Base-by-base conservation (phyloP, 2,329 filamentous ascomycete genomes). In the Pseudocercospora pini-densiflorae region DNA sequence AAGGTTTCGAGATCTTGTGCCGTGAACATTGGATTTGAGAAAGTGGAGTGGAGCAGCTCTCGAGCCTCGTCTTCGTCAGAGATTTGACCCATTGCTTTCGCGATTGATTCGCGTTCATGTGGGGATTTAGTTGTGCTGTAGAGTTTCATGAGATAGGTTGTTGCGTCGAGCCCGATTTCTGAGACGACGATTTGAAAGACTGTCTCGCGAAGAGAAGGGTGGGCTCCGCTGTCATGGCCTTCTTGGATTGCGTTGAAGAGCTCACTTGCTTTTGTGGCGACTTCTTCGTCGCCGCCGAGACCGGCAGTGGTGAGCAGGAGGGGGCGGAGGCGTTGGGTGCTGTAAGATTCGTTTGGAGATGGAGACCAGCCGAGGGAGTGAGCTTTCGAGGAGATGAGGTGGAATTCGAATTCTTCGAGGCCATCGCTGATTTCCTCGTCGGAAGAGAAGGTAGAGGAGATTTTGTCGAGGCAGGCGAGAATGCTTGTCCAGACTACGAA, bases 401-500 rank as follows among this genome's bases (percentile, higher is more conserved):
- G 16, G 29, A 27, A 31, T 36, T n/a, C 33, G 24, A 31, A 21
- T 14, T 14, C 54, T 23, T 58, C n/a, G 21, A 58, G 29, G 54
- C 54, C 54, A 4, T 23, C 19, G 7, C 31, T 16, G 27, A 58
- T 36, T 6, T 40, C 27, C 14, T n/a, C 6, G 19, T 40, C 29
- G 12, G 54, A 21, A 10, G 54, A 58, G 54, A 58, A 58, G 1
- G 31, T 36, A 5, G 19, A 58, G 54, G 14, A 36, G 54, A 58
- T 58, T 6, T 58, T 27, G n/a, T 58, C 33, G 6, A 58, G 16
- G 27, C 19, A 36, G 24, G 54, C 23, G 5, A 58, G 29, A 16
- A 58, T 58, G 54, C 54, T 58, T 9, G 54, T 58, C 51, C 51
- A 55, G 51, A 55, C 51, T 8, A 23, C 51, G 24, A 55, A 55